Conservation (phyloP, 306 rosid species). For the Senna siamea region DNA sequence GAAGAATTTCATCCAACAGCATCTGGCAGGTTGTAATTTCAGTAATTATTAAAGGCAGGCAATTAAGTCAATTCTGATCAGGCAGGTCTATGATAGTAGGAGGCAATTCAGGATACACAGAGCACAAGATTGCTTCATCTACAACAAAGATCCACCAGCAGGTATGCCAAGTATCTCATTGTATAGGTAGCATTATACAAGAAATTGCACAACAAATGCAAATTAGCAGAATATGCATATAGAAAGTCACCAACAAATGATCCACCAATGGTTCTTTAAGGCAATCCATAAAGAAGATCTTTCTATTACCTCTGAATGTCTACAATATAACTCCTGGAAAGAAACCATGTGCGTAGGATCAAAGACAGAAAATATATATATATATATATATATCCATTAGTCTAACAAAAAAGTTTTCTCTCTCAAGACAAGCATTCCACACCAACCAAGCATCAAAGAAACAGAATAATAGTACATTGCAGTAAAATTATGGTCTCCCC, state of each 20-base stretch:
- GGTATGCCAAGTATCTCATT: neutral
- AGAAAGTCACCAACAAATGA: slow-evolving; percentile 10
- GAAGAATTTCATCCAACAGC: slow-evolving; percentile 20
- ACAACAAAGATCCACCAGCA: neutral
- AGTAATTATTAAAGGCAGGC: slow-evolving; percentile 10
- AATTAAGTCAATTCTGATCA: neutral
- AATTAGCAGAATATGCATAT: neutral
- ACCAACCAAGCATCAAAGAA: neutral
- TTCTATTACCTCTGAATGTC: neutral
- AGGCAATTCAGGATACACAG: neutral
- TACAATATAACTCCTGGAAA: neutral
- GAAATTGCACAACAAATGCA: slow-evolving; percentile 6
- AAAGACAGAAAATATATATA: neutral
- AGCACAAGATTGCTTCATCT: neutral
- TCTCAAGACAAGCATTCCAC: slow-evolving; percentile 14
- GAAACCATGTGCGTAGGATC: neutral
- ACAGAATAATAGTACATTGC: neutral
- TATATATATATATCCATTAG: neutral
- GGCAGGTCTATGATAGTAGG: neutral
- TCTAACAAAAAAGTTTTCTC: neutral
- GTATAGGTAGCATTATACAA: neutral
- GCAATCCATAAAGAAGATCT: neutral
- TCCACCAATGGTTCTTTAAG: neutral
- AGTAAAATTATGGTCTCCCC: slow-evolving; percentile 1
- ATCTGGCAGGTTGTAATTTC: slow-evolving; percentile 24